Evolutionary conservation across 164 flowering plant genomes (phyloP), one percentile per base, ranked within the genome.

Genomic region (Macadamia tetraphylla): DNA sequence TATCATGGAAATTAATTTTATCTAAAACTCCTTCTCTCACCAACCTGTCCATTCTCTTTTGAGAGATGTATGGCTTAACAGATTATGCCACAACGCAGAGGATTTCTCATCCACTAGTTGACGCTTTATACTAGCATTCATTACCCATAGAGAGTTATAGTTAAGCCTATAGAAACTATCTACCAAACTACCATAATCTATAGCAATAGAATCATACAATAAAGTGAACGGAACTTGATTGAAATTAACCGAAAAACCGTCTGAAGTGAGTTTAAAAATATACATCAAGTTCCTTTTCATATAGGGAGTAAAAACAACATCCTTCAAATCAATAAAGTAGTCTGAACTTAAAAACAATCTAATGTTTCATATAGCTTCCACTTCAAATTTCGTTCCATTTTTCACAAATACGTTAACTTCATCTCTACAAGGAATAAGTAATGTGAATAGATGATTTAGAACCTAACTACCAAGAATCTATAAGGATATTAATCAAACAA

Each of bases 401-500:
- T 23, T 9, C 48, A 43, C 48, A 43, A 5, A 43, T 6, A 43
- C 9, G 48, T 43, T 64, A 64, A 42, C 64, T 70, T 63, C 67
- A 70, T 6, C 67, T 64, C 12, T 72, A 70, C 75, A 68, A 68
- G 23, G 67, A 42, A 1, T 55, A 32, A 66, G 65, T 30, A 9
- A 67, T 67, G 61, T 77, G 72, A 73, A 67, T 70, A 56, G 74
- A 70, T 18, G 63, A 76, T 70, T 69, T 62, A 77, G 1, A 74
- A 23, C 23, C 23, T 23, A 23, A 23, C 23, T 66, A 77, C 65
- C 79, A 69, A 18, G 74, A 73, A 15, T 70, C 23, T 9, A 6
- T 70, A 58, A 59, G 66, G 40, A 35, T 66, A 1, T 6, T n/a
- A 70, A 44, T 46, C 11, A 77, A 73, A 77, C 67, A 60, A 51